phyloP scores from a whole-genome alignment of 768 basidiomycete genomes.

The Udeniomyces megalosporus region DNA sequence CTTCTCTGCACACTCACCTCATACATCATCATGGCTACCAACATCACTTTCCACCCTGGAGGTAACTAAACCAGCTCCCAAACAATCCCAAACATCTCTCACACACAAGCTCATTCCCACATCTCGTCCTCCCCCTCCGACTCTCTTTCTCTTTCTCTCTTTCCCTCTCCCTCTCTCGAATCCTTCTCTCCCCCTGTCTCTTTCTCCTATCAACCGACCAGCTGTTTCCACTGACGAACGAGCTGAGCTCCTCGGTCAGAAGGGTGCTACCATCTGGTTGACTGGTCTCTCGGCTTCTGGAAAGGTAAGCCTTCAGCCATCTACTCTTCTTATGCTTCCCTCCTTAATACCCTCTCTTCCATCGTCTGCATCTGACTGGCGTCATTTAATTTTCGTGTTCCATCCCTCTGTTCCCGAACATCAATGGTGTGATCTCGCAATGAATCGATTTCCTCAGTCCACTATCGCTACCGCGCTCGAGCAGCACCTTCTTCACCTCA shows the following conservation, averaged over 20 bases:
- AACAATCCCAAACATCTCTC: too few relatives aligned
- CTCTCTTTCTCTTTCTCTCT: neutral
- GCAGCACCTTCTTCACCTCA: constrained; percentile 75
- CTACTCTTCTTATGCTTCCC: neutral
- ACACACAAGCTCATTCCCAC: neutral
- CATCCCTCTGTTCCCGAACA: constrained; percentile 5
- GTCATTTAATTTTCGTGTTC: neutral
- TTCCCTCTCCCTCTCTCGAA: neutral
- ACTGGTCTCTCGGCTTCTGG: constrained; percentile 92
- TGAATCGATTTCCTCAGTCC: constrained; percentile 47
- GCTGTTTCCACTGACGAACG: constrained; percentile 58
- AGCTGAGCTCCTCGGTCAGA: constrained; percentile 49
- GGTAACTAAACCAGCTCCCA: too few relatives aligned
- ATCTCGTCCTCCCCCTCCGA: neutral
- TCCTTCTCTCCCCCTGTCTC: neutral
- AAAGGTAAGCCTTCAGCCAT: constrained; percentile 42
- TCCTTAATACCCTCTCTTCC: neutral
- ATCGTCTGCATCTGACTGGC: neutral
- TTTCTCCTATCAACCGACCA: constrained; percentile 29
- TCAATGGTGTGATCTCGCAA: neutral
- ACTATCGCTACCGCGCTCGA: constrained; percentile 95
- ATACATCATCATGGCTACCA: constrained; percentile 28
- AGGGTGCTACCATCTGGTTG: constrained; percentile 85
- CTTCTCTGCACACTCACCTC: neutral
- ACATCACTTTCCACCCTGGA: constrained; percentile 34